Evolutionary conservation across 169 alveolate genomes (phyloP), one percentile per base, ranked within the genome.

Genomic region (Cryptosporidium bovis): DNA sequence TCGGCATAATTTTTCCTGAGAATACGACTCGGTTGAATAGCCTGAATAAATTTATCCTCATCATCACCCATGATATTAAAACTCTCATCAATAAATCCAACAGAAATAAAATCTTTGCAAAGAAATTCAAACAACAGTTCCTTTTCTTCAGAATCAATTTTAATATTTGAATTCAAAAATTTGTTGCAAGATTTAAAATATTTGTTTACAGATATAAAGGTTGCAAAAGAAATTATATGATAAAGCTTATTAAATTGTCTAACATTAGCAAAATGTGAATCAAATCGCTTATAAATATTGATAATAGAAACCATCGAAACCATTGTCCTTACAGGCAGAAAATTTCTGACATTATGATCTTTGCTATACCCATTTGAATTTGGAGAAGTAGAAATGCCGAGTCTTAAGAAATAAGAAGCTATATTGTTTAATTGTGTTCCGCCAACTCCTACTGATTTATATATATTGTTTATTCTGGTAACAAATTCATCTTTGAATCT

Each of bases 91-190:
- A 77, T 24, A 15, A 77, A 77, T 44, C 87, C 87, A 16, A 77
- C 64, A 6, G 87, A 77, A 31, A 77, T 34, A 15, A 77, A 29
- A 7, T 77, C 71, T 2, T 58, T 77, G 31, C 87, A 77, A 34
- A 55, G 62, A 44, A 24, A 62, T 51, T 77, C 71, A 53, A 53
- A n/a, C 64, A 53, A n/a, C 0, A n/a, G 64, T n/a, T 1, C 27
- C 27, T 15, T 16, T 51, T 51, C 58, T 51, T n/a, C 0, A 0
- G 0, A n/a, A n/a, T 51, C 0, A 24, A 24, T 24, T 24, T 24
- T 24, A 24, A 24, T 24, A 24, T 24, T 24, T 24, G 27, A 24
- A 24, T 24, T 24, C 27, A 53, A 53, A 53, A n/a, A 53, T 1
- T n/a, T n/a, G 1, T n/a, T 5, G 55, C 20, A 53, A n/a, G 7